Percentiles rank a stretch among this genome's conserved stretches.
These are phyloP conservation scores for Saturnispora bothae DNA, from an alignment of 805 yeast species.

Conservation along the genomic window DNA sequence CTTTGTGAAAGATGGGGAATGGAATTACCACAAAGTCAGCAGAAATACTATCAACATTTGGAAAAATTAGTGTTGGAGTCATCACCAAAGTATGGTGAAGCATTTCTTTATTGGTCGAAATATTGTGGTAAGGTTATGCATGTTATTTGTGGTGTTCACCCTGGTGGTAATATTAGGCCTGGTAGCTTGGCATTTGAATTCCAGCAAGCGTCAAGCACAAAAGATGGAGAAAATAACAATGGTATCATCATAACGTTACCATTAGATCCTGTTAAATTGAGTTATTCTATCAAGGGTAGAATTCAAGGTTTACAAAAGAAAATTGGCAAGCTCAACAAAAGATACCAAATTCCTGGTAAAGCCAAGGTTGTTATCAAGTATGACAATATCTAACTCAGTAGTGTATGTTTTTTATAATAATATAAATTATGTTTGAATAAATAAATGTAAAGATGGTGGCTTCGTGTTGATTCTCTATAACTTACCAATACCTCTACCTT, in stretches of 20 bases:
- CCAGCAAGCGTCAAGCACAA: slow-evolving; percentile 11
- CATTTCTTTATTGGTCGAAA: slow-evolving; percentile 61
- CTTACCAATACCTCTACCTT: slow-evolving; percentile 45
- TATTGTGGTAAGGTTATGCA: slow-evolving; percentile 66
- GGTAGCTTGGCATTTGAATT: slow-evolving; percentile 40
- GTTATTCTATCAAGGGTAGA: slow-evolving; percentile 49
- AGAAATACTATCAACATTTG: slow-evolving; percentile 33
- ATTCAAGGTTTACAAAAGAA: slow-evolving; percentile 51
- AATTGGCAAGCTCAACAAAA: slow-evolving; percentile 42
- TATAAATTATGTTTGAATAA: background rate
- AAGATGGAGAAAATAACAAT: slow-evolving; percentile 11
- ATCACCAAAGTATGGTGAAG: slow-evolving; percentile 30
- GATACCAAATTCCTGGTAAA: slow-evolving; percentile 35
- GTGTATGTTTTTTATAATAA: background rate
- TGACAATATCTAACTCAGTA: slow-evolving; percentile 14
- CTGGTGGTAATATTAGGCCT: slow-evolving; percentile 67
- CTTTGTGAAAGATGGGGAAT: slow-evolving; percentile 79
- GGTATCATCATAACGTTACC: slow-evolving; percentile 28
- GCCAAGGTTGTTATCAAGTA: slow-evolving; percentile 43
- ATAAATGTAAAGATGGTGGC: background rate
- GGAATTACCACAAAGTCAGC: slow-evolving; percentile 51
- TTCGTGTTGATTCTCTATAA: too few species aligned
- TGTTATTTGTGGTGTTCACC: slow-evolving; percentile 70
- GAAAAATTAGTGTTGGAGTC: slow-evolving; percentile 40
- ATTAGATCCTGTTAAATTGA: slow-evolving; percentile 45